phyloP scores from a whole-genome alignment of 306 rosid genomes.

The Hippophae tibetana region DNA sequence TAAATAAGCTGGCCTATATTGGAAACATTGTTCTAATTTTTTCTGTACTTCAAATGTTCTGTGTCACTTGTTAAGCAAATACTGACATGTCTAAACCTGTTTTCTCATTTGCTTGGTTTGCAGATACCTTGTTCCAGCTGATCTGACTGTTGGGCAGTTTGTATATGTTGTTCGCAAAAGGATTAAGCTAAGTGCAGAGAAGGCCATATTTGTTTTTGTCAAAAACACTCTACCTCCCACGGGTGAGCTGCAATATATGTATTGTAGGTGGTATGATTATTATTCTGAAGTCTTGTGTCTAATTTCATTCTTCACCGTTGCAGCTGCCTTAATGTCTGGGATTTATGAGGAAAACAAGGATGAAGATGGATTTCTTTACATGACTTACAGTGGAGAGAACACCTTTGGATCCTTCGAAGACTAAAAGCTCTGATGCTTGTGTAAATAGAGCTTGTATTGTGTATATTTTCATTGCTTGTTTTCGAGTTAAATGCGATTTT shows the following conservation, averaged over 20 bases:
- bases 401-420: constrained; percentile 53
- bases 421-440: constrained; percentile 13
- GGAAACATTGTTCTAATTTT: background rate
- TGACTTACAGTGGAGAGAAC: constrained; percentile 97
- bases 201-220: constrained; percentile 81
- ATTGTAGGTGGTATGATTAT: background rate
- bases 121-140: constrained; percentile 96
- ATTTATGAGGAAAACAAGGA: constrained; percentile 81
- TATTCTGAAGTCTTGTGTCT: background rate
- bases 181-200: constrained; percentile 71
- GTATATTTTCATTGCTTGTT: constrained; percentile 24
- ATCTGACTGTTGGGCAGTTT: constrained; percentile 78
- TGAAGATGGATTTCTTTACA: constrained; percentile 92
- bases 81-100: background rate
- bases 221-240: constrained; percentile 70
- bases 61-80: background rate
- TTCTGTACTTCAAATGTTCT: background rate
- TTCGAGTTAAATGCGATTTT: no score
- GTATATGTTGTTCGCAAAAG: constrained; percentile 88
- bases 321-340: constrained; percentile 78
- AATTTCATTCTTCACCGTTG: constrained; percentile 16
- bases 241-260: constrained; percentile 35
- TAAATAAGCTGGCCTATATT: background rate
- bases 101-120: constrained; percentile 17
- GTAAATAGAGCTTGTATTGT: constrained; percentile 34